These are phyloP conservation scores for Neltuma alba DNA, from an alignment of 306 rosid species.

Conservation along the genomic window DNA sequence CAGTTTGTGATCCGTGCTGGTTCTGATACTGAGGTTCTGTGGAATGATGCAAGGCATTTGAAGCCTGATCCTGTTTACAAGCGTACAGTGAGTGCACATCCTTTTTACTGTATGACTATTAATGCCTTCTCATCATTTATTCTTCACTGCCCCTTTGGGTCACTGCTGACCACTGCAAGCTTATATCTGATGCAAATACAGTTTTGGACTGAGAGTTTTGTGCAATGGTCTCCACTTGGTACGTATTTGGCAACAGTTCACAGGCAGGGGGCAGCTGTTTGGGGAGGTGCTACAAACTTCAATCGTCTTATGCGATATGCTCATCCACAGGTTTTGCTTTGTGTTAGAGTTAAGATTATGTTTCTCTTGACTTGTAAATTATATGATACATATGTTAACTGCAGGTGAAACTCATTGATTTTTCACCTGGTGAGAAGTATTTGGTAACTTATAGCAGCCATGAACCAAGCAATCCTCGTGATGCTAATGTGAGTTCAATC, in stretches of 20 bases:
- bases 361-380: background rate
- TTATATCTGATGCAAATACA: conserved; percentile 39
- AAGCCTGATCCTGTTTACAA: conserved; percentile 87
- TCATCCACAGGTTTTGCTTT: conserved; percentile 70
- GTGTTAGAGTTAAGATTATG: background rate
- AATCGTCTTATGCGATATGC: conserved; percentile 87
- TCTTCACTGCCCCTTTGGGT: background rate
- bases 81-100: conserved; percentile 63
- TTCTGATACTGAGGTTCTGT: conserved; percentile 83
- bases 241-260: conserved; percentile 91
- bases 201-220: conserved; percentile 95
- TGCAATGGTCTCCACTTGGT: conserved; percentile 91
- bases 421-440: conserved; percentile 87
- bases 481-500: conserved; percentile 71
- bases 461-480: conserved; percentile 91
- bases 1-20: conserved; percentile 93
- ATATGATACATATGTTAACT: background rate
- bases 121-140: background rate
- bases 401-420: conserved; percentile 87
- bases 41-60: conserved; percentile 87
- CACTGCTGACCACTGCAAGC: conserved; percentile 15
- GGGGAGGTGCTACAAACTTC: conserved; percentile 86
- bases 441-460: conserved; percentile 86
- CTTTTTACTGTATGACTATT: background rate
- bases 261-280: conserved; percentile 90